These are phyloP conservation scores for Arthrobotrys conoides DNA, from an alignment of 2,329 filamentous ascomycete species.

Conservation along the genomic window DNA sequence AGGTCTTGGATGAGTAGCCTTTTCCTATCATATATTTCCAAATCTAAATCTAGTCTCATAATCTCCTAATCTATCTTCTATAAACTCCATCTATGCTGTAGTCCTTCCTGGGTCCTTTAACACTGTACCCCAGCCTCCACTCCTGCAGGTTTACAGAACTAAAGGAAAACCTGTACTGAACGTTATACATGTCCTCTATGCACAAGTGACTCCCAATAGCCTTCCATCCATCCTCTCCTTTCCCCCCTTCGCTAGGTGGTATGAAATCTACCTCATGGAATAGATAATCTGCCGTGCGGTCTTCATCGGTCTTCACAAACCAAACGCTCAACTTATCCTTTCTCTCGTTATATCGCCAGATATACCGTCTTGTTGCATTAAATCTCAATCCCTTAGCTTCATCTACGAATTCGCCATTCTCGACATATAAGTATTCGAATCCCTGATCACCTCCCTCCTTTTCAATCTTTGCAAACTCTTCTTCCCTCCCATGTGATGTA, in stretches of 20 bases:
- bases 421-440: slow-evolving; percentile 78
- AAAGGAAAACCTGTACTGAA: slow-evolving; percentile 78
- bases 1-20: not conserved
- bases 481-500: slow-evolving; percentile 71
- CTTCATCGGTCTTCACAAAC: slow-evolving; percentile 77
- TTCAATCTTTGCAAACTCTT: slow-evolving; percentile 27
- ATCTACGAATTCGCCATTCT: slow-evolving; percentile 77
- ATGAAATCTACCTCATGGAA: slow-evolving; percentile 81
- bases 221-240: slow-evolving; percentile 71
- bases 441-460: slow-evolving; percentile 66
- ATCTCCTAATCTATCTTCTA: slow-evolving; percentile 65
- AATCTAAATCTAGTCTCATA: not conserved
- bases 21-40: not conserved
- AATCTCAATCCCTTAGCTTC: slow-evolving; percentile 66
- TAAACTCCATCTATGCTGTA: slow-evolving; percentile 75
- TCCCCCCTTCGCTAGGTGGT: slow-evolving; percentile 65
- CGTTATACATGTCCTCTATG: slow-evolving; percentile 79
- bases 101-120: slow-evolving; percentile 81
- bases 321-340: slow-evolving; percentile 77
- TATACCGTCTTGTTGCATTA: slow-evolving; percentile 74
- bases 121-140: slow-evolving; percentile 76
- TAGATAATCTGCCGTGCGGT: slow-evolving; percentile 77
- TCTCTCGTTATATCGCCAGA: slow-evolving; percentile 78
- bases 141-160: slow-evolving; percentile 72
- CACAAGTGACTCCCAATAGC: slow-evolving; percentile 80